Evolutionary conservation across 306 rosid species (phyloP).

Genomic region (Abrus pulchellus): DNA sequence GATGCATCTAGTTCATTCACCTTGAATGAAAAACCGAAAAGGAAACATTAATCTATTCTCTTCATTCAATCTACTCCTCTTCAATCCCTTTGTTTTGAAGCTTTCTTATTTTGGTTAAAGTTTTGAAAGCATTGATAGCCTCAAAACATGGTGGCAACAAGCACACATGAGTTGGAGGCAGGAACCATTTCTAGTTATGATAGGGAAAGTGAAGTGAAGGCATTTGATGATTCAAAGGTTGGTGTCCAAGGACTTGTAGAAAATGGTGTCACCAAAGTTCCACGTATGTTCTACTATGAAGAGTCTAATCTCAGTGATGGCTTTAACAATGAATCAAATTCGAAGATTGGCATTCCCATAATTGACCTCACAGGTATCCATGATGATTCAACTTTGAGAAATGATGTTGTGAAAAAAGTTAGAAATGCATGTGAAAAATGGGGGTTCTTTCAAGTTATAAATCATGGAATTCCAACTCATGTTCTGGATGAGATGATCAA

Average conservation of each 20-base stretch:
- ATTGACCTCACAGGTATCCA: slow-evolving; percentile 51
- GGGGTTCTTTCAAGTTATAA: slow-evolving; percentile 66
- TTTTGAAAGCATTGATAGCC: neutral
- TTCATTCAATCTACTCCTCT: slow-evolving; percentile 18
- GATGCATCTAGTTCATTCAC: neutral
- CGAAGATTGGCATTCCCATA: slow-evolving; percentile 47
- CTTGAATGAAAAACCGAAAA: neutral
- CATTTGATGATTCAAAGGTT: slow-evolving; percentile 36
- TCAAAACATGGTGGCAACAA: slow-evolving; percentile 30
- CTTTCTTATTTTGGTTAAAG: neutral
- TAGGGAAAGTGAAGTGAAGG: slow-evolving; percentile 19
- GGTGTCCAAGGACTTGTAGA: slow-evolving; percentile 45
- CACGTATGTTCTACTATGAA: slow-evolving; percentile 38
- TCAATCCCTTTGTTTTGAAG: slow-evolving; percentile 10
- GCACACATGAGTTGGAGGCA: neutral
- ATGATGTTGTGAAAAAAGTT: slow-evolving; percentile 43
- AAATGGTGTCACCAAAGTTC: slow-evolving; percentile 43
- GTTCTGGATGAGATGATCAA: slow-evolving; percentile 55
- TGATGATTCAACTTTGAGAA: slow-evolving; percentile 13
- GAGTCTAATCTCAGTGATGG: neutral
- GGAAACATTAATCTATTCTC: neutral
- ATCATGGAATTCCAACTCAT: slow-evolving; percentile 55
- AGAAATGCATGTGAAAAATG: slow-evolving; percentile 48
- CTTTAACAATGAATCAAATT: neutral
- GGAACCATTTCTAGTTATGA: slow-evolving; percentile 5